A percentile compares a stretch with the other conserved stretches of the same genome.
Conservation (phyloP, 768 basidiomycete species). For the Suillus plorans region DNA sequence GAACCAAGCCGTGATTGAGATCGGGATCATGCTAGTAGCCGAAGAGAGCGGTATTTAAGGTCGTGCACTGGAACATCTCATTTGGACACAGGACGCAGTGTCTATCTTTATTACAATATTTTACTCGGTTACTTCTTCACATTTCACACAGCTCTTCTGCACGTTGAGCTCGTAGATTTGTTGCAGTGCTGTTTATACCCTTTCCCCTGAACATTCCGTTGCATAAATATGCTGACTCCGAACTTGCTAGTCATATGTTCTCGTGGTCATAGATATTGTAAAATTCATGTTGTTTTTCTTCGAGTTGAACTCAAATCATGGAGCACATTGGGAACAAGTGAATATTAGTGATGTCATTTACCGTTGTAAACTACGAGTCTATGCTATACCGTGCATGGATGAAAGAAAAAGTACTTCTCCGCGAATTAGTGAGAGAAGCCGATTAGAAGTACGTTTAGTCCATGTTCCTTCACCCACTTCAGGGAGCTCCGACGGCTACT, state of each 20-base stretch:
- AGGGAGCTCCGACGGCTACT: slow-evolving; percentile 46
- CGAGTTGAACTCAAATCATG: not conserved
- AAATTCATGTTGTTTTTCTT: not conserved
- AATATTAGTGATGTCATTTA: not conserved
- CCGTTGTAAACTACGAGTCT: not conserved
- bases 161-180: not conserved
- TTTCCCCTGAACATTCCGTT: not conserved
- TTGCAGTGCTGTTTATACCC: slow-evolving; percentile 1
- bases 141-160: not conserved
- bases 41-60: slow-evolving; percentile 9
- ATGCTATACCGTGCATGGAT: not conserved
- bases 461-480: slow-evolving; percentile 62
- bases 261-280: not conserved
- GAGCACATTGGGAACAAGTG: not conserved
- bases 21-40: slow-evolving; percentile 23
- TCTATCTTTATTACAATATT: slow-evolving; percentile 3
- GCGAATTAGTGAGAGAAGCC: slow-evolving; percentile 38
- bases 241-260: not conserved
- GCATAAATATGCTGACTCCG: not conserved
- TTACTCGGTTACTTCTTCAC: not conserved
- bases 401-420: not conserved
- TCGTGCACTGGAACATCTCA: not conserved
- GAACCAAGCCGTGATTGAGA: slow-evolving; percentile 35
- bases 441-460: slow-evolving; percentile 64
- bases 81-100: not conserved